Evolutionary conservation across 2,329 filamentous ascomycete species (phyloP).

Genomic region (Penicillium hesseltinei): DNA sequence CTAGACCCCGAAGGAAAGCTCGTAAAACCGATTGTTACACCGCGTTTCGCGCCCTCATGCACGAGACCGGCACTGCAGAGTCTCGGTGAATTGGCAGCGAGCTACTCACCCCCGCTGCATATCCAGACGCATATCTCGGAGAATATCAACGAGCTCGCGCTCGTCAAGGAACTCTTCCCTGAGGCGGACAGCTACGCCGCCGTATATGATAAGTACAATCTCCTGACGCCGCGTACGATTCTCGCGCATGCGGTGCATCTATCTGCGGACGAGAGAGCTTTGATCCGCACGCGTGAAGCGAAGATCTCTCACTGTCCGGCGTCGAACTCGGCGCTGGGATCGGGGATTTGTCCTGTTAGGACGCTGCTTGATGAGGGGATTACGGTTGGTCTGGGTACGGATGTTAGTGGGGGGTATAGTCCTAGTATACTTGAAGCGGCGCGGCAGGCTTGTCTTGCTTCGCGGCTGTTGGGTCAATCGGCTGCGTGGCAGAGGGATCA

Average conservation of each 20-base stretch:
- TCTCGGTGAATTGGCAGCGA: conserved; percentile 63
- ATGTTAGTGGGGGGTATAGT: conserved; percentile 85
- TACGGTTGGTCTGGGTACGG: conserved; percentile 81
- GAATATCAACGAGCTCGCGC: conserved; percentile 68
- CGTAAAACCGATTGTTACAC: conserved; percentile 77
- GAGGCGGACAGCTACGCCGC: conserved; percentile 63
- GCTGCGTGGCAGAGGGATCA: conserved; percentile 36
- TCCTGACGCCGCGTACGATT: conserved; percentile 72
- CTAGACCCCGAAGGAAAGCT: conserved; percentile 65
- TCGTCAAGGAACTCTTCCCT: conserved; percentile 71
- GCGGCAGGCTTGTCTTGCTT: conserved; percentile 75
- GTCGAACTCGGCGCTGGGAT: conserved; percentile 73
- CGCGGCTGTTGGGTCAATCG: conserved; percentile 58
- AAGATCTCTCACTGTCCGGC: conserved; percentile 85
- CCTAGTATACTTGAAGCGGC: conserved; percentile 79
- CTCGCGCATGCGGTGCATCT: conserved; percentile 85
- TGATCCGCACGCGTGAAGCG: conserved; percentile 61
- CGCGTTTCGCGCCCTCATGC: conserved; percentile 60
- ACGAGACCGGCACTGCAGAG: conserved; percentile 54
- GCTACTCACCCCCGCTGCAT: conserved; percentile 57
- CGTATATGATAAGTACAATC: conserved; percentile 72
- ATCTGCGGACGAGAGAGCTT: conserved; percentile 60
- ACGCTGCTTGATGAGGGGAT: conserved; percentile 72
- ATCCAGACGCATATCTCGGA: conserved; percentile 91
- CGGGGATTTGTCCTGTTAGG: conserved; percentile 73